Evolutionary conservation across 2,329 filamentous ascomycete genomes (phyloP).

Genomic region (Penicillium psychrosexuale): DNA sequence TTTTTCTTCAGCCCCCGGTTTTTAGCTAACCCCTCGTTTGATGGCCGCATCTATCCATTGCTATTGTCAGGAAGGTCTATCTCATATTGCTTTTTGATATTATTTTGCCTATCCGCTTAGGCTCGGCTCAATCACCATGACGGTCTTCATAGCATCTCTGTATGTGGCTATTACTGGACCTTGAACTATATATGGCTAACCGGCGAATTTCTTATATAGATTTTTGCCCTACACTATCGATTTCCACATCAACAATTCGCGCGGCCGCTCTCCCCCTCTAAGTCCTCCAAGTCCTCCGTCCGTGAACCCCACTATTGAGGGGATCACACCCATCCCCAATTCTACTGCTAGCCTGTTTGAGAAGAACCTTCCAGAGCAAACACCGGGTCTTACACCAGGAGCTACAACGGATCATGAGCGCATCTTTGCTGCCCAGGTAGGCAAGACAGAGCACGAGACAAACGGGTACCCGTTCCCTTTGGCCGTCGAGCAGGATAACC

Average conservation of each 20-base stretch:
- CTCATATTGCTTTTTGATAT: conserved; percentile 3
- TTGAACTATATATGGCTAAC: conserved; percentile 6
- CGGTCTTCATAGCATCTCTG: conserved; percentile 59
- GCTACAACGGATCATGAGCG: conserved; percentile 43
- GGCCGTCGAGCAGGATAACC: conserved; percentile 41
- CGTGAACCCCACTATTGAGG: conserved; percentile 25
- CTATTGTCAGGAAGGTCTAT: not conserved
- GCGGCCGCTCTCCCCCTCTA: conserved; percentile 44
- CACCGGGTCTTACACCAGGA: conserved; percentile 37
- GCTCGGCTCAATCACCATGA: conserved; percentile 45
- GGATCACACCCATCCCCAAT: conserved; percentile 23
- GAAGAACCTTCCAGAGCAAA: conserved; percentile 21
- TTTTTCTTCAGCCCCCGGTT: conserved; percentile 7
- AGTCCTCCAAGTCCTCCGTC: conserved; percentile 21
- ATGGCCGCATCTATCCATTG: not conserved
- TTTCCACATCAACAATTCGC: conserved; percentile 62
- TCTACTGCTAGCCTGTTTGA: conserved; percentile 38
- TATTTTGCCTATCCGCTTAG: conserved; percentile 6
- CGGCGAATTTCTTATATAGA: conserved; percentile 46
- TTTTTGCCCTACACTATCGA: conserved; percentile 91
- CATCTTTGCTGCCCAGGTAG: conserved; percentile 35
- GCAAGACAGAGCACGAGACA: conserved; percentile 25
- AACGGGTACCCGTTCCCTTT: conserved; percentile 32
- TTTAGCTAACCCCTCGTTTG: not conserved
- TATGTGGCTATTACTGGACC: conserved; percentile 38